phyloP scores from a whole-genome alignment of 805 yeast species.

The Teunomyces panamensis region DNA sequence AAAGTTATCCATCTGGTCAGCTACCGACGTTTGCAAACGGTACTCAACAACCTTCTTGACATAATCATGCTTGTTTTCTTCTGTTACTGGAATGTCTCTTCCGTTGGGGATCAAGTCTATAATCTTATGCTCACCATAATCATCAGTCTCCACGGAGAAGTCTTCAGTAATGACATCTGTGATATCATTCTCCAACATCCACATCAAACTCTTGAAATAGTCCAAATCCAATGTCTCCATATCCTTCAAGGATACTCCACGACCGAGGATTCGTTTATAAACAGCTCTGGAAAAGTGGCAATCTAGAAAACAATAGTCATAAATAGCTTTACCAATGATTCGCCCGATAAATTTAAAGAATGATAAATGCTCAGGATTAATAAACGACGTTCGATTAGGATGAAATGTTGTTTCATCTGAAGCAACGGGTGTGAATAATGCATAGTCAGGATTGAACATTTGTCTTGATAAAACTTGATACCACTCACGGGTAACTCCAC shows the following conservation, averaged over 20 bases:
- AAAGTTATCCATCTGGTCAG: constrained; percentile 84
- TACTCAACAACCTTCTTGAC: constrained; percentile 85
- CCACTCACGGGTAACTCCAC: constrained; percentile 98
- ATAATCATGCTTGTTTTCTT: constrained; percentile 85
- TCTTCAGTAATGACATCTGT: constrained; percentile 94
- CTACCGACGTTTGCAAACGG: constrained; percentile 75
- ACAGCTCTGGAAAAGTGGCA: constrained; percentile 96
- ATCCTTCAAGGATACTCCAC: constrained; percentile 81
- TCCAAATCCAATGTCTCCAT: constrained; percentile 92
- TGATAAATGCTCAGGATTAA: constrained; percentile 88
- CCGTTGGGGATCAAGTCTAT: constrained; percentile 86
- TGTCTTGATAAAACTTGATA: constrained; percentile 90
- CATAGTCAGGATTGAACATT: constrained; percentile 95
- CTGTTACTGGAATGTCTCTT: constrained; percentile 79
- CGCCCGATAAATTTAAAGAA: constrained; percentile 94
- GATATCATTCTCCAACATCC: constrained; percentile 97
- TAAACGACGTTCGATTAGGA: constrained; percentile 89
- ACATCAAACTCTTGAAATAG: constrained; percentile 84
- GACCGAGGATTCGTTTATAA: constrained; percentile 79
- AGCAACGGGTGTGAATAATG: constrained; percentile 85
- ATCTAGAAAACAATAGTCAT: constrained; percentile 80
- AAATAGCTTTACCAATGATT: constrained; percentile 90
- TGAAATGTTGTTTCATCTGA: constrained; percentile 92
- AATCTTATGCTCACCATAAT: constrained; percentile 83
- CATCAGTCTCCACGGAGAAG: constrained; percentile 89